Evolutionary conservation across 2,329 filamentous ascomycete species (phyloP).

Genomic region (Ophiostoma novo-ulmi): DNA sequence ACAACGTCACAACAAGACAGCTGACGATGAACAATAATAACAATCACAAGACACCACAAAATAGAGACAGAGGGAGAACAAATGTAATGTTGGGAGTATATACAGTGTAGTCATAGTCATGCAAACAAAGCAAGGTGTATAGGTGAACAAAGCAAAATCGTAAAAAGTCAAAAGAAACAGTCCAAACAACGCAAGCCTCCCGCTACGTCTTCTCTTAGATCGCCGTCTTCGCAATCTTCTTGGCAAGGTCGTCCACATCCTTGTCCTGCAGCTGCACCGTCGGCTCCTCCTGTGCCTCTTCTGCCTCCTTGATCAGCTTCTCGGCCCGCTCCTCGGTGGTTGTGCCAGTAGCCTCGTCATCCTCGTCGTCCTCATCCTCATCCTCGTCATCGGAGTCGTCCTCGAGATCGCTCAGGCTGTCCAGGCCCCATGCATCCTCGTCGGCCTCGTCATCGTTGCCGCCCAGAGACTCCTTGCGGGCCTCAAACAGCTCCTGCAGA

Average conservation of each 20-base stretch:
- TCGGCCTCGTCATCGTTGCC: slow-evolving; percentile 62
- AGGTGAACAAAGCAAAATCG: background rate
- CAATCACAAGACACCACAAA: too few species aligned
- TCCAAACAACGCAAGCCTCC: background rate
- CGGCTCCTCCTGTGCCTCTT: slow-evolving; percentile 68
- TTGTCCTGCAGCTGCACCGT: slow-evolving; percentile 66
- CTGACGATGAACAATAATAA: background rate
- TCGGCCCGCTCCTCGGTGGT: slow-evolving; percentile 58
- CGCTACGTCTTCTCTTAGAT: slow-evolving; percentile 36
- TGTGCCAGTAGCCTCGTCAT: slow-evolving; percentile 49
- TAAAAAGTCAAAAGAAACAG: background rate
- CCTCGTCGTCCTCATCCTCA: slow-evolving; percentile 64
- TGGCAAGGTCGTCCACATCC: slow-evolving; percentile 75
- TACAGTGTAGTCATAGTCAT: slow-evolving; percentile 13
- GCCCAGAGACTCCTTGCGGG: slow-evolving; percentile 68
- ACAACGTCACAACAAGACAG: background rate
- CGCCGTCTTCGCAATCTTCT: slow-evolving; percentile 66
- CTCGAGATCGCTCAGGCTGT: slow-evolving; percentile 80
- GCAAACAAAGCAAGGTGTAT: slow-evolving; percentile 17
- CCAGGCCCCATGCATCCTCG: slow-evolving; percentile 79
- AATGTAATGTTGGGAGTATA: slow-evolving; percentile 15
- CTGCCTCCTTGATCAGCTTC: slow-evolving; percentile 63
- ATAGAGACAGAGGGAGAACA: background rate
- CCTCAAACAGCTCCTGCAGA: slow-evolving; percentile 66
- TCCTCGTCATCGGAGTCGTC: slow-evolving; percentile 67